Conservation (phyloP, 192 early-diverging fungal species). For the Coemansia sp. region DNA sequence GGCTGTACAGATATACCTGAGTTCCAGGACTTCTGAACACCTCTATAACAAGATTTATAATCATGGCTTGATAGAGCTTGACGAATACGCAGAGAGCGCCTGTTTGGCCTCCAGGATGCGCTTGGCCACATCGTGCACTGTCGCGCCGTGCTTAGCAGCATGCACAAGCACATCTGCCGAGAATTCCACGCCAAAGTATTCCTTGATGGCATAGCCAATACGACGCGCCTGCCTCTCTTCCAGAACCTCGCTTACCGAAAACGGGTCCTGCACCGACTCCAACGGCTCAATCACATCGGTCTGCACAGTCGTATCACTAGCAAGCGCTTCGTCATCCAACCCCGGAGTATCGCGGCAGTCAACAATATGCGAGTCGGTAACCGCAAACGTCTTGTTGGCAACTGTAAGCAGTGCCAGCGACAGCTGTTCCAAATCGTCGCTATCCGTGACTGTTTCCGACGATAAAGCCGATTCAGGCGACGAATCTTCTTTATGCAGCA, state of each 20-base stretch:
- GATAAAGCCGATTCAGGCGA: not conserved
- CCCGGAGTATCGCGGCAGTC: not conserved
- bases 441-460: not conserved
- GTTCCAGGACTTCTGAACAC: too few relatives aligned
- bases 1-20: too few relatives aligned
- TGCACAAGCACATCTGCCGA: conserved; percentile 51
- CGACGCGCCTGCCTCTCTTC: conserved; percentile 63
- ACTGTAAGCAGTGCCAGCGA: conserved; percentile 41
- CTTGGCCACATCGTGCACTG: conserved; percentile 48
- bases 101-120: conserved; percentile 57
- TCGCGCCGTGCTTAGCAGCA: conserved; percentile 54
- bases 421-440: conserved; percentile 16
- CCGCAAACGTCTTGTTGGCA: conserved; percentile 47
- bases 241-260: conserved; percentile 34
- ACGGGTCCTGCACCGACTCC: conserved; percentile 28
- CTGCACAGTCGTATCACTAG: conserved; percentile 29
- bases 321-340: not conserved
- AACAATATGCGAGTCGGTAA: conserved; percentile 33
- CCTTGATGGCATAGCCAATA: conserved; percentile 78
- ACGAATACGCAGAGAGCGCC: conserved; percentile 57
- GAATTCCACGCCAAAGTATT: conserved; percentile 88
- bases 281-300: conserved; percentile 50
- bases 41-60: not conserved
- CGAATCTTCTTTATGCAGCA: conserved; percentile 10
- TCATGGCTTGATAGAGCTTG: conserved; percentile 20